These are phyloP conservation scores for Athelia psychrophila DNA, from an alignment of 1,284 basidiomycete species.

Conservation along the genomic window DNA sequence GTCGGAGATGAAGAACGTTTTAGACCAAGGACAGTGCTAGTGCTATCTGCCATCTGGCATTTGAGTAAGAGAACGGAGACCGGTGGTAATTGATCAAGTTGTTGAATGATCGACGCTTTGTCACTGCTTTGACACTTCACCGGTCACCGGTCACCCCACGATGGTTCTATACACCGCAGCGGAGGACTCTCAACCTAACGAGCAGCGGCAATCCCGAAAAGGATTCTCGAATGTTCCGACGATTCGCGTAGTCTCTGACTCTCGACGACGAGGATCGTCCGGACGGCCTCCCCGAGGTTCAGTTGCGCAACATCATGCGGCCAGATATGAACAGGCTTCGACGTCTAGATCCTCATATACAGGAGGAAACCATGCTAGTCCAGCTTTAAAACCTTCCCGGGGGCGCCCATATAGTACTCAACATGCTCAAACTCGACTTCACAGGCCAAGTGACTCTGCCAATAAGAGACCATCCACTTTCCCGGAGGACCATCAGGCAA, in stretches of 20 bases:
- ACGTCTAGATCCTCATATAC: no score
- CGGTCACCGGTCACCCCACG: no score
- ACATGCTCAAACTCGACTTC: conserved; percentile 1
- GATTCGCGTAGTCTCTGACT: conserved; percentile 19
- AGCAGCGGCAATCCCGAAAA: conserved; percentile 33
- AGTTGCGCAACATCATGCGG: no score
- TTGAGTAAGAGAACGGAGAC: no score
- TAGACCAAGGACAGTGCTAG: no score
- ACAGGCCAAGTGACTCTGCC: background rate
- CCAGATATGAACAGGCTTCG: no score
- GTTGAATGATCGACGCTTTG: no score
- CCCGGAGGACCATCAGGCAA: background rate
- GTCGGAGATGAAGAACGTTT: no score
- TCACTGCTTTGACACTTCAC: no score
- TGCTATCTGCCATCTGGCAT: no score
- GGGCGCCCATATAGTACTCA: conserved; percentile 1
- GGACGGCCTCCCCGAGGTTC: background rate
- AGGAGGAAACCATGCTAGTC: no score
- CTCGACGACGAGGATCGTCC: conserved; percentile 1
- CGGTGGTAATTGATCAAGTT: no score
- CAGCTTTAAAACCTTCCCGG: background rate
- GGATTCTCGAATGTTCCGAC: conserved; percentile 28
- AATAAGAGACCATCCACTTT: background rate
- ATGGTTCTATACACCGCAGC: background rate
- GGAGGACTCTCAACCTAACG: conserved; percentile 45